A percentile compares a stretch with the other conserved stretches of the same genome.
Evolutionary conservation across 352 stramenopile species (phyloP).

Genomic region (Pythium diclinum): DNA sequence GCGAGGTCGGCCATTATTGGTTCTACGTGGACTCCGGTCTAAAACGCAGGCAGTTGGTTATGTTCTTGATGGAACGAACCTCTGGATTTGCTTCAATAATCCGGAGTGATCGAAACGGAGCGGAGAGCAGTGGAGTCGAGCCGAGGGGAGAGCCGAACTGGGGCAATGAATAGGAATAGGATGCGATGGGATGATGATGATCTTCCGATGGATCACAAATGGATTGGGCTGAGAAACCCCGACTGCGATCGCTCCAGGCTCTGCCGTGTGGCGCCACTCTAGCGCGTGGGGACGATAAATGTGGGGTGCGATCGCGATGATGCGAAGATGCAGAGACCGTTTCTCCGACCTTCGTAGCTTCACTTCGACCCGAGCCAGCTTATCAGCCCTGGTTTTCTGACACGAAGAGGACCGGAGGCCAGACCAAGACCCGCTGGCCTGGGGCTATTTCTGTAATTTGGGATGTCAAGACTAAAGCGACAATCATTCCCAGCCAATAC

Average conservation of each 20-base stretch:
- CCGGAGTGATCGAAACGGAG: not conserved
- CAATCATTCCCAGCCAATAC: not conserved
- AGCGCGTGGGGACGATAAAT: conserved; percentile 16
- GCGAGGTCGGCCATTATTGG: not conserved
- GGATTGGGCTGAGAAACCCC: not conserved
- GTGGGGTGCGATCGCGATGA: not conserved
- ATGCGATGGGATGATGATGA: conserved; percentile 5
- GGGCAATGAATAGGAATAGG: not conserved
- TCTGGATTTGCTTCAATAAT: not conserved
- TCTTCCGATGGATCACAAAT: conserved; percentile 22
- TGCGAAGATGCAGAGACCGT: conserved; percentile 10
- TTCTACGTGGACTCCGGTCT: not conserved
- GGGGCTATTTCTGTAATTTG: not conserved
- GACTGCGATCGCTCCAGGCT: not conserved
- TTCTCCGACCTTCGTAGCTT: conserved; percentile 6
- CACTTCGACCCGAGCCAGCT: not conserved
- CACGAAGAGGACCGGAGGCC: not conserved
- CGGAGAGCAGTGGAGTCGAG: too few relatives aligned
- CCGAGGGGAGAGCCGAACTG: not conserved
- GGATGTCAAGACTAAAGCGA: not conserved
- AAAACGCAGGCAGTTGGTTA: not conserved
- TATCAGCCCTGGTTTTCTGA: not conserved
- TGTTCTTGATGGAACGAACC: not conserved
- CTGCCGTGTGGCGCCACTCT: conserved; percentile 8
- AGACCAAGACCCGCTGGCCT: not conserved